Base-by-base conservation (phyloP, 805 yeast species). In the Candida dajiaensis region DNA sequence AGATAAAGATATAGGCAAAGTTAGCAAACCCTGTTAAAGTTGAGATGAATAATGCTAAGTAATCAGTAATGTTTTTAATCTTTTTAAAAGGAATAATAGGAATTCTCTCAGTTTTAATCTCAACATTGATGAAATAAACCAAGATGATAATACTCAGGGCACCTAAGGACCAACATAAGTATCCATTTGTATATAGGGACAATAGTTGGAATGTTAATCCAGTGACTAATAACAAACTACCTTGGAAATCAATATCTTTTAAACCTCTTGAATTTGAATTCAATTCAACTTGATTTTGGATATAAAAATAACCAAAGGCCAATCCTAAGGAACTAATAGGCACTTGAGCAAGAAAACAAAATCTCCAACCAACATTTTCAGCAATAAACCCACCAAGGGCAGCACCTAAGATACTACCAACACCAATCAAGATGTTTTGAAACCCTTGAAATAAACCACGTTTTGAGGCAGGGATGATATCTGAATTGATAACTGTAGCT, bases 391-490 rank as follows among this genome's bases (percentile, higher is more conserved):
- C 74, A 19, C 74, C 73, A 31, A 66, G 51, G 6, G 71, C 59
- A 1, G 73, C 72, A 12, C 73, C 73, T 22, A 61, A 54, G 4
- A 68, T 57, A n/a, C 66, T 61, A 2, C 73, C 73, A 25, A 53
- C 41, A 7, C 72, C 73, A 29, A 63, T 49, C 20, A 65, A 52
- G 22, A 69, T 57, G 48, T 68, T 69, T 46, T 68, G 72, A 44
- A 66, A 61, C 1, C 73, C 73, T 49, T 70, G 72, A 44, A 65
- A 67, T n/a, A 68, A 51, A 2, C 72, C 71, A 56, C 71, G 54
- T 48, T 64, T 65, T n/a, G 61, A 55, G 10, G 65, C 50, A 21
- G 67, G 64, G 15, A 70, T 64, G 11, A 70, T 53, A 44, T 70
- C 74, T 6, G 71, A 66, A 40, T 66, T 66, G 19, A 69, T 59